phyloP scores from a whole-genome alignment of 2,329 filamentous ascomycete species.

The Phyllosticta citribraziliensis region DNA sequence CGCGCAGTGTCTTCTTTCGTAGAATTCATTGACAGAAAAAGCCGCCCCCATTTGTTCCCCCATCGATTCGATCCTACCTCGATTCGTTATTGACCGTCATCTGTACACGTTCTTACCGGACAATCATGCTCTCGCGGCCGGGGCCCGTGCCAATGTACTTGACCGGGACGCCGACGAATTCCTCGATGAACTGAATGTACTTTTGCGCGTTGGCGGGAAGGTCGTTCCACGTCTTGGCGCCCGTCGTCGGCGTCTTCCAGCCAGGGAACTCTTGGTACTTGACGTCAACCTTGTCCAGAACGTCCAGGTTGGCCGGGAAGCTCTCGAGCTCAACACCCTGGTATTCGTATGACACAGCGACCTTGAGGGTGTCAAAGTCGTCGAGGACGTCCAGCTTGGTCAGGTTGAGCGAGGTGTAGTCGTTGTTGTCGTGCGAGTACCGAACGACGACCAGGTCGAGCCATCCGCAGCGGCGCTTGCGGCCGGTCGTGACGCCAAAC shows the following conservation, averaged over 20 bases:
- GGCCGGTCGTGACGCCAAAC: slow-evolving; percentile 48
- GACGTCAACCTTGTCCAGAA: slow-evolving; percentile 51
- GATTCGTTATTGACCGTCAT: background rate
- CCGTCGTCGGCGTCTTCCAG: slow-evolving; percentile 57
- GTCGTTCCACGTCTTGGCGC: slow-evolving; percentile 49
- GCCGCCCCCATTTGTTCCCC: background rate
- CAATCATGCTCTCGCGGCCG: slow-evolving; percentile 55
- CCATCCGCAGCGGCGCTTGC: slow-evolving; percentile 54
- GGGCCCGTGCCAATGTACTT: slow-evolving; percentile 60
- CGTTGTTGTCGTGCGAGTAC: slow-evolving; percentile 55
- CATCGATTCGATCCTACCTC: background rate
- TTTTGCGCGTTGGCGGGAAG: slow-evolving; percentile 54
- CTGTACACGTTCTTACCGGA: slow-evolving; percentile 26
- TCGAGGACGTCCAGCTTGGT: slow-evolving; percentile 65
- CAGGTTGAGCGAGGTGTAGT: slow-evolving; percentile 56
- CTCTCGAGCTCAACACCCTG: slow-evolving; percentile 47
- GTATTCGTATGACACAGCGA: slow-evolving; percentile 59
- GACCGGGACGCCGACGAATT: slow-evolving; percentile 53
- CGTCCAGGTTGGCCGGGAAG: slow-evolving; percentile 55
- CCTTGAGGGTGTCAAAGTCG: slow-evolving; percentile 63
- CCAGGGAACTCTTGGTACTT: slow-evolving; percentile 60
- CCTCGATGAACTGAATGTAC: slow-evolving; percentile 60
- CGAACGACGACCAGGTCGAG: slow-evolving; percentile 60
- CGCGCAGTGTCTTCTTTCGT: background rate
- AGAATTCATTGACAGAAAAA: background rate